Base-by-base conservation (phyloP, 1,139 yeast genomes). In the Nakaseomyces delphensis region DNA sequence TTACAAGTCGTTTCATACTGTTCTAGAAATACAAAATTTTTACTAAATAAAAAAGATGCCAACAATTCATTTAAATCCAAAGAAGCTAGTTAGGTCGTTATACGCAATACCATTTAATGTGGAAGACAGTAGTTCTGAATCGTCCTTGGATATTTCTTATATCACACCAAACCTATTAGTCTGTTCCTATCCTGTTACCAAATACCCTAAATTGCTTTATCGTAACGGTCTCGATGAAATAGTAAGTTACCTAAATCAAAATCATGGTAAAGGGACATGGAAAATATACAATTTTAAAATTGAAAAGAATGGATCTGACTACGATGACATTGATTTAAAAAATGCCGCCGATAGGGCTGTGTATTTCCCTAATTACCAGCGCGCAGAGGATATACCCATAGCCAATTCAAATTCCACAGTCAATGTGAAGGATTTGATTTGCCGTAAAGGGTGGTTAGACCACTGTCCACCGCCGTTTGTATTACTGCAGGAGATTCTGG, bases 401-500 rank as follows among this genome's bases (percentile, higher is more conserved):
- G 14, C 28, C n/a, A 11, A 20, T 14, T 18, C 28, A 9, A 35
- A 28, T 28, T 28, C 39, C 3, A 23, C 33, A 9, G 14, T 39
- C 10, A 19, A 25, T 5, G 14, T 37, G 25, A 18, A 36, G 4
- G 40, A 41, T 15, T 15, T 44, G 8, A 33, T 49, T 4, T 25
- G 36, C 1, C 43, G 55, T 28, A 43, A 38, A 9, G 63, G 64
- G 2, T 79, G 83, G 62, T 74, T 79, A 7, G 97, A 89, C 56
- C 96, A 87, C 56, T 74, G 75, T 40, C 79, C 93, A 0, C 89
- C 95, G 0, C 73, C 87, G 0, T 70, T 89, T 43, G 52, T 60
- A 0, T 52, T 74, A 11, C 56, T 89, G 13, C 59, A 73, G 2
- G 51, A 55, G 2, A 60, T 74, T 2, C 68, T 79, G 0, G 54